Percentiles rank a stretch among this genome's conserved stretches.
phyloP scores from a whole-genome alignment of 2,329 filamentous ascomycete genomes.

The Ophiostoma montium region DNA sequence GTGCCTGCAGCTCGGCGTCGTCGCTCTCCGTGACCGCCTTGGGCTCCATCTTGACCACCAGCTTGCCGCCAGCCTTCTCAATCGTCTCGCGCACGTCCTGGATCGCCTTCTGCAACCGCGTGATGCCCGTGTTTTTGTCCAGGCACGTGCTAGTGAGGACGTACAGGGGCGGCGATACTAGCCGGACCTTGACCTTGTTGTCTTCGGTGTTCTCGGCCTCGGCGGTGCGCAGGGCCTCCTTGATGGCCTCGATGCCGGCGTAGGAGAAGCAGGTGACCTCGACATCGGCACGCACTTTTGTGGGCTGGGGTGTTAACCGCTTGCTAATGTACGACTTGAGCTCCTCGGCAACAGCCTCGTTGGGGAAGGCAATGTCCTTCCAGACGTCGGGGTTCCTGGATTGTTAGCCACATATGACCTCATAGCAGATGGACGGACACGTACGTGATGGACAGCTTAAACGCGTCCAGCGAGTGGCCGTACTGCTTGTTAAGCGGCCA shows the following conservation, averaged over 20 bases:
- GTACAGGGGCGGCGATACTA: slow-evolving; percentile 94
- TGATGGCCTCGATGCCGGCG: slow-evolving; percentile 96
- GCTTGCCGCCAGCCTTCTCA: slow-evolving; percentile 59
- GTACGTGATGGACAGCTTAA: slow-evolving; percentile 97
- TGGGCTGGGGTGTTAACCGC: slow-evolving; percentile 93
- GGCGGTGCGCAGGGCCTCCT: slow-evolving; percentile 77
- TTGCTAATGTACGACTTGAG: slow-evolving; percentile 93
- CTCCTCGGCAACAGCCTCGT: slow-evolving; percentile 72
- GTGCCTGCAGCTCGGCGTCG: slow-evolving; percentile 86
- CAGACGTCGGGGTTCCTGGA: slow-evolving; percentile 83
- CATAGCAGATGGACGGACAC: slow-evolving; percentile 17
- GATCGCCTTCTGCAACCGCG: slow-evolving; percentile 77
- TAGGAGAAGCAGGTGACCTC: slow-evolving; percentile 94
- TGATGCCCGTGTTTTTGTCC: slow-evolving; percentile 80
- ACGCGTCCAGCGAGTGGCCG: slow-evolving; percentile 91
- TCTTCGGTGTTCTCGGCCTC: slow-evolving; percentile 87
- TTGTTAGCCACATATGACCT: not conserved
- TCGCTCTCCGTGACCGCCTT: slow-evolving; percentile 99
- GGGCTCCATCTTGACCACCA: slow-evolving; percentile 92
- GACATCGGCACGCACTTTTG: slow-evolving; percentile 94
- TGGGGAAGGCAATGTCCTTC: slow-evolving; percentile 84
- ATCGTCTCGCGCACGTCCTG: slow-evolving; percentile 75
- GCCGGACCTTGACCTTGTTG: slow-evolving; percentile 92
- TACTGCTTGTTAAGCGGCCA: slow-evolving; percentile 98
- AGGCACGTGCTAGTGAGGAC: slow-evolving; percentile 91